These are phyloP conservation scores for Aspergillus indologenus DNA, from an alignment of 495 filamentous ascomycete species.

Conservation along the genomic window DNA sequence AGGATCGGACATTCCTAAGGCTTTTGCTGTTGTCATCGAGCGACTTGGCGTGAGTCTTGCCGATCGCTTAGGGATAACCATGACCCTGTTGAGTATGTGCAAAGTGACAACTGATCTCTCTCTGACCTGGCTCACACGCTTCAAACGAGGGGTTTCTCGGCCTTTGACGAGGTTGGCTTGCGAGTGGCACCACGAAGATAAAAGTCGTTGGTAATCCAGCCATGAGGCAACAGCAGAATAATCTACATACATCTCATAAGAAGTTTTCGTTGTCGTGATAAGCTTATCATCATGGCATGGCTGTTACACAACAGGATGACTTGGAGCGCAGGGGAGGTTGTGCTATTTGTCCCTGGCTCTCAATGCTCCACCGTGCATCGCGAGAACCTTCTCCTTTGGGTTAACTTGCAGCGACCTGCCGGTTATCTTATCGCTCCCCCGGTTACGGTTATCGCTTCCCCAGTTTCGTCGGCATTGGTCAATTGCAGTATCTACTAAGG, in stretches of 20 bases:
- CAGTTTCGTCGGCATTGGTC: neutral
- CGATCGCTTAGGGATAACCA: no score
- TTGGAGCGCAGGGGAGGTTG: neutral
- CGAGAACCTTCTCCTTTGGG: neutral
- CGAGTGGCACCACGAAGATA: neutral
- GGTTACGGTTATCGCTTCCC: neutral
- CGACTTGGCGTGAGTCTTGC: no score
- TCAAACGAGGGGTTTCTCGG: neutral
- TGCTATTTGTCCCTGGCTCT: neutral
- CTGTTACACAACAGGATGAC: neutral
- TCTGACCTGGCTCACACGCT: no score
- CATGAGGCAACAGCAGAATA: neutral
- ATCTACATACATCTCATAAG: neutral
- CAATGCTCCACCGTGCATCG: neutral
- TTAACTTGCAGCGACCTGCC: neutral
- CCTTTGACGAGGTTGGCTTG: neutral
- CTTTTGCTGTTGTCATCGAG: no score
- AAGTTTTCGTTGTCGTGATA: neutral
- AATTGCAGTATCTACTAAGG: no score
- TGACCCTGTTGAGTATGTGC: no score
- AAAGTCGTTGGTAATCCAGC: neutral
- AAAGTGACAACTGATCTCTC: no score
- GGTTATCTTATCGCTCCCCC: slow-evolving; percentile 3
- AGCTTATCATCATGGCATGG: neutral
- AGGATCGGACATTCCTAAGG: no score